Conservation (phyloP, 1,139 yeast species). For the Candida tropicalis region DNA sequence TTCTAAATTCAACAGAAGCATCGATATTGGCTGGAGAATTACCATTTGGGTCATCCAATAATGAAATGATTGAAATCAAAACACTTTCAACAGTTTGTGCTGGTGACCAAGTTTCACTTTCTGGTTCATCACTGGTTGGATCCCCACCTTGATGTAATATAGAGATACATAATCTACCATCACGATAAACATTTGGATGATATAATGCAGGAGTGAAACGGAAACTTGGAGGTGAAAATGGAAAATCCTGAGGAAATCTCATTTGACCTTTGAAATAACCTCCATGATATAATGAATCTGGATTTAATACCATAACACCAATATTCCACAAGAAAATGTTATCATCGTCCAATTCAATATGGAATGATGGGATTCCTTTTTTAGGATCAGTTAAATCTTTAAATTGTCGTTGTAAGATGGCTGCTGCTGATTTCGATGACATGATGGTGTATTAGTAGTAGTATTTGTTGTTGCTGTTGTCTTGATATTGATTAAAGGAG, state of each 20-base stretch:
- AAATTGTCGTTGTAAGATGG: slow-evolving; percentile 89
- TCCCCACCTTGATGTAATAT: slow-evolving; percentile 91
- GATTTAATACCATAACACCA: slow-evolving; percentile 89
- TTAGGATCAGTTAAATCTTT: slow-evolving; percentile 92
- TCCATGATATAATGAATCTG: slow-evolving; percentile 90
- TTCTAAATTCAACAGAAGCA: slow-evolving; percentile 91
- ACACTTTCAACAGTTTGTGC: slow-evolving; percentile 95
- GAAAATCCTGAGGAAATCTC: slow-evolving; percentile 90
- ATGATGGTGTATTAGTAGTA: slow-evolving; percentile 19
- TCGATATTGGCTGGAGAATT: slow-evolving; percentile 96
- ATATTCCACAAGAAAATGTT: slow-evolving; percentile 92
- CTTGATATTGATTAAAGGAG: too few species aligned
- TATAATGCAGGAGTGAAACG: slow-evolving; percentile 93
- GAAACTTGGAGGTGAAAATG: slow-evolving; percentile 89
- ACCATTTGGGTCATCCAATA: slow-evolving; percentile 91
- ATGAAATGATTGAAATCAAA: slow-evolving; percentile 82
- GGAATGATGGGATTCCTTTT: slow-evolving; percentile 89
- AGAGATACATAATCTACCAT: slow-evolving; percentile 90
- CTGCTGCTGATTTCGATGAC: slow-evolving; percentile 64
- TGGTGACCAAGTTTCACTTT: slow-evolving; percentile 93
- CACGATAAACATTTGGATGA: slow-evolving; percentile 94
- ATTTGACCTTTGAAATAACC: slow-evolving; percentile 96
- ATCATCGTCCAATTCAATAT: slow-evolving; percentile 84
- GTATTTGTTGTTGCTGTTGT: neutral
- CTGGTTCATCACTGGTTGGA: slow-evolving; percentile 87